Evolutionary conservation across 2,329 filamentous ascomycete species (phyloP), one percentile per base, ranked within the genome.

Genomic region (Aureobasidium sp.): DNA sequence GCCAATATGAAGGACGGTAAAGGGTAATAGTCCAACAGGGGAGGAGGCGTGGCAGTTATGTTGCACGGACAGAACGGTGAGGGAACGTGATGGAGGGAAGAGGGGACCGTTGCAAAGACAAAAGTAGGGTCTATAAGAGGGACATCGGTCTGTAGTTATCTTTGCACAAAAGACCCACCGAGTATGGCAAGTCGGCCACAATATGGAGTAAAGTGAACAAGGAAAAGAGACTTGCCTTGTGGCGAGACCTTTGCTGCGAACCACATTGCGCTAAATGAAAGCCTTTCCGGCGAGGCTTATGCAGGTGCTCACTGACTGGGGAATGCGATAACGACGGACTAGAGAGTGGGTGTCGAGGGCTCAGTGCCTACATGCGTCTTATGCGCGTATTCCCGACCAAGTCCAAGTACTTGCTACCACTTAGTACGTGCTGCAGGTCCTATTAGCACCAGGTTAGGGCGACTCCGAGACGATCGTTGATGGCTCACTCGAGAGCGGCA

Each of bases 241-340:
- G 55, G 55, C 55, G 55, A 58, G 55, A 49, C 55, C 55, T 40
- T 58, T 58, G 5, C 42, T 58, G 55, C 55, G 55, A 49, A 58
- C 55, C 33, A 33, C 49, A 49, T 31, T 7, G 42, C 55, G 55
- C 55, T 58, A 58, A 49, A 49, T 5, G 23, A 43, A 58, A 43
- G 31, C 42, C 31, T 58, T 33, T 42, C 43, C 43, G 55, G 15
- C 17, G 33, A 45, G 40, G 43, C 55, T 49, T 49, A 58, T 58
- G 55, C 55, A 58, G 55, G 55, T 58, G 55, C 43, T 38, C 55
- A 47, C 43, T 38, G 42, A 58, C 55, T 58, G 42, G 55, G 55
- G 42, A 58, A 27, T 49, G 31, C 27, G 43, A 40, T 58, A 58
- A 38, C 46, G 37, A 57, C 37, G 43, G 55, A 45, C 17, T 23